Conservation (phyloP, 208 protist species). For the Zelonia costaricensis region DNA sequence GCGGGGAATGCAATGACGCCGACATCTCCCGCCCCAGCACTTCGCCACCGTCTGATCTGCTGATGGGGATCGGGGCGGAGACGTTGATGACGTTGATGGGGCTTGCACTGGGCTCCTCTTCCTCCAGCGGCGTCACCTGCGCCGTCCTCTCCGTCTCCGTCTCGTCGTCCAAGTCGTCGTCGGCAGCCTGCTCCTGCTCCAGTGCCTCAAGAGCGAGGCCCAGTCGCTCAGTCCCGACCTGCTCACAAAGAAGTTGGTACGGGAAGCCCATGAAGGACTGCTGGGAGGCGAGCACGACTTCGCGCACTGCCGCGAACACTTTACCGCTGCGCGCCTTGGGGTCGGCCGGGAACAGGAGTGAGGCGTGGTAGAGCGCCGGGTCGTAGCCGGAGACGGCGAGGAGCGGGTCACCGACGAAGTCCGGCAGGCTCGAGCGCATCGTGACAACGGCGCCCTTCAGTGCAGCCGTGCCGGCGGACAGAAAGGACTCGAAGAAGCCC, state of each 20-base stretch:
- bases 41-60: not conserved
- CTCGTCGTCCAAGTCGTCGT: constrained; percentile 21
- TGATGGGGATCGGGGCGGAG: constrained; percentile 12
- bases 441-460: constrained; percentile 28
- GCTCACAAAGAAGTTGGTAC: constrained; percentile 62
- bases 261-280: constrained; percentile 76
- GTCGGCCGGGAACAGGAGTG: constrained; percentile 35
- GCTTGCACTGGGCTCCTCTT: not conserved
- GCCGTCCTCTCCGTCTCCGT: not conserved
- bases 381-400: constrained; percentile 28
- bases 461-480: constrained; percentile 24
- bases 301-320: constrained; percentile 47
- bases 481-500: constrained; percentile 28
- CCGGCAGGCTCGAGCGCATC: constrained; percentile 29
- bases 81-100: not conserved
- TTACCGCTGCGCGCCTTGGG: constrained; percentile 29
- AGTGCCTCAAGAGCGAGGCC: constrained; percentile 42
- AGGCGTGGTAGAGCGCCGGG: constrained; percentile 20
- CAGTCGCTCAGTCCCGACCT: constrained; percentile 48
- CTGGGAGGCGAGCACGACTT: constrained; percentile 58
- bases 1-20: constrained; percentile 5
- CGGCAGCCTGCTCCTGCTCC: constrained; percentile 16
- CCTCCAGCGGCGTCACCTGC: not conserved
- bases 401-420: constrained; percentile 38
- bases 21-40: not conserved